These are phyloP conservation scores for Fusarium miscanthi DNA, from an alignment of 2,329 filamentous ascomycete species.

Conservation along the genomic window DNA sequence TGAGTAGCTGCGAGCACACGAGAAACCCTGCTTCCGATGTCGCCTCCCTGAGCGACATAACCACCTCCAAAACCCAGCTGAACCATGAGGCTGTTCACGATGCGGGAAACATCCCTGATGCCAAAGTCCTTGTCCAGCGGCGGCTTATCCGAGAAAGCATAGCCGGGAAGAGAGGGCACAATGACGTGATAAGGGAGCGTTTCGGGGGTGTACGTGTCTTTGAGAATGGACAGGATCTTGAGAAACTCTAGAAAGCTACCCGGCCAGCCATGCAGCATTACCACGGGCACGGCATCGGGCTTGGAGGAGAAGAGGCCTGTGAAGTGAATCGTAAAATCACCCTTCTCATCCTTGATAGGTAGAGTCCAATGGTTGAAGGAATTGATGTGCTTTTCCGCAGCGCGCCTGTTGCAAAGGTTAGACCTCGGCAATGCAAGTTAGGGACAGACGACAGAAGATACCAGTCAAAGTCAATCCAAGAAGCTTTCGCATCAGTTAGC, in stretches of 20 bases:
- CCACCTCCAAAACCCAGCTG: conserved; percentile 3
- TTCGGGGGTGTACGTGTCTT: background rate
- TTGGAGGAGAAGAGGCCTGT: background rate
- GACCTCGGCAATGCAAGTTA: background rate
- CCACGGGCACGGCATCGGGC: background rate
- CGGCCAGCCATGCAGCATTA: conserved; percentile 4
- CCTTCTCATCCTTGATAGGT: background rate
- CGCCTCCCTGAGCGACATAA: conserved; percentile 4
- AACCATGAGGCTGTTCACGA: conserved; percentile 2
- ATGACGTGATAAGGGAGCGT: conserved; percentile 5
- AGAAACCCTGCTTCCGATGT: background rate
- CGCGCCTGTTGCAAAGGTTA: background rate
- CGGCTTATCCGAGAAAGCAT: background rate
- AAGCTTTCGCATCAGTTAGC: conserved; percentile 3
- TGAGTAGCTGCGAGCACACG: background rate
- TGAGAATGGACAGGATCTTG: background rate
- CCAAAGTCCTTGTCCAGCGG: background rate
- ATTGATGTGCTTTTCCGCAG: conserved; percentile 1
- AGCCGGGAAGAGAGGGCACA: background rate
- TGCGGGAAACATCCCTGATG: background rate
- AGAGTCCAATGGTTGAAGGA: conserved; percentile 1
- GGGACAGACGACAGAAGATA: background rate
- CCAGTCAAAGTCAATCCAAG: conserved; percentile 16
- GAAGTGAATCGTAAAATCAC: background rate
- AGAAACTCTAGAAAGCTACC: conserved; percentile 17